phyloP scores from a whole-genome alignment of 2,329 filamentous ascomycete species.

The Neonectria hederae region DNA sequence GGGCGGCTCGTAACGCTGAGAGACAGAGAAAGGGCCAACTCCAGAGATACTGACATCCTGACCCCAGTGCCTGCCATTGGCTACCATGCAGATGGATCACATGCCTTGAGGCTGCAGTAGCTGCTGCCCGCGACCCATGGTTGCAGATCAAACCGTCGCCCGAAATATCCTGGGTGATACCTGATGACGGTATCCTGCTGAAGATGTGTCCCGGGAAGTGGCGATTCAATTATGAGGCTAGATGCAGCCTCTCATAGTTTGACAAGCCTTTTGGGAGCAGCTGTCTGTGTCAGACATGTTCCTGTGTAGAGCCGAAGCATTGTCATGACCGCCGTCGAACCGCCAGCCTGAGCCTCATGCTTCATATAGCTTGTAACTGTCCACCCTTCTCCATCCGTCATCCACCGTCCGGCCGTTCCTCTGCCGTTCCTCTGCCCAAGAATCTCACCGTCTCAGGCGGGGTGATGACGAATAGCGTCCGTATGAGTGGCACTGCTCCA shows the following conservation, averaged over 20 bases:
- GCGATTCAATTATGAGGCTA: slow-evolving; percentile 3
- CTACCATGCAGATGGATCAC: slow-evolving; percentile 39
- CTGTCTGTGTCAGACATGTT: slow-evolving; percentile 12
- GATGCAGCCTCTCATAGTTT: neutral
- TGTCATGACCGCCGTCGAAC: slow-evolving; percentile 7
- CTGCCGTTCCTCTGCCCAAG: neutral
- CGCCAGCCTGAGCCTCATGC: neutral
- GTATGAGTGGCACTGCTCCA: slow-evolving; percentile 19
- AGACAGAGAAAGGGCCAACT: neutral
- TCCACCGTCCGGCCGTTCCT: neutral
- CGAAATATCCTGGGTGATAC: slow-evolving; percentile 6
- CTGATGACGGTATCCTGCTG: slow-evolving; percentile 8
- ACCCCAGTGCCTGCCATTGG: slow-evolving; percentile 31
- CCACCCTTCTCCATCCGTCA: neutral
- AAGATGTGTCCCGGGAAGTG: slow-evolving; percentile 3
- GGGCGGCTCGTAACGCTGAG: neutral
- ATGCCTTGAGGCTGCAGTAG: slow-evolving; percentile 30
- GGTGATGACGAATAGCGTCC: slow-evolving; percentile 17
- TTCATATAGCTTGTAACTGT: neutral
- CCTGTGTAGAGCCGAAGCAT: neutral
- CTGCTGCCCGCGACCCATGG: slow-evolving; percentile 12
- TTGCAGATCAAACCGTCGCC: slow-evolving; percentile 12
- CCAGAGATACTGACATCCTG: slow-evolving; percentile 7
- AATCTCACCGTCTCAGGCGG: neutral
- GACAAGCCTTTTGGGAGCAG: neutral